A percentile compares a stretch with the other conserved stretches of the same genome.
Conservation (phyloP, 2,329 filamentous ascomycete genomes). For the Trichoderma guizhouense region DNA sequence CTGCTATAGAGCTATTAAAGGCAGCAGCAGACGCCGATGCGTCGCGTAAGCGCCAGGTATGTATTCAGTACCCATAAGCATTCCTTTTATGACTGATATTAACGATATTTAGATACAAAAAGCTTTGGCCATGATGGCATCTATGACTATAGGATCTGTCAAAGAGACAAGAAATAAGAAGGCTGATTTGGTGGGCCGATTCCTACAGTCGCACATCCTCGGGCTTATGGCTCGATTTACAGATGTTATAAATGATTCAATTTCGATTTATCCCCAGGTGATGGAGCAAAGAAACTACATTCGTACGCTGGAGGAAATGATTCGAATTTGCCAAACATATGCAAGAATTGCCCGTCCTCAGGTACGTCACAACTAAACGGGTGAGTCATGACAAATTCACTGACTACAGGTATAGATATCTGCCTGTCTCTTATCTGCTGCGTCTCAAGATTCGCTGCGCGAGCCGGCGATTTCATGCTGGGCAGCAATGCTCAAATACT, state of each 20-base stretch:
- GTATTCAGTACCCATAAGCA: conserved; percentile 25
- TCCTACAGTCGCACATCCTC: conserved; percentile 79
- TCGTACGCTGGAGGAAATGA: conserved; percentile 82
- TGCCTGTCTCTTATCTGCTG: conserved; percentile 83
- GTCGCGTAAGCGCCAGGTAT: conserved; percentile 55
- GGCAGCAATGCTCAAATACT: conserved; percentile 69
- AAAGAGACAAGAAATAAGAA: conserved; percentile 47
- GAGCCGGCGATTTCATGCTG: conserved; percentile 79
- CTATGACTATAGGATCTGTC: conserved; percentile 38
- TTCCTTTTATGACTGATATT: conserved; percentile 21
- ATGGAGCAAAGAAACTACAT: conserved; percentile 75
- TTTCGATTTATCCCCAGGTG: conserved; percentile 50
- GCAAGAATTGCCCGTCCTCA: conserved; percentile 81
- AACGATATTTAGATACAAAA: conserved; percentile 41
- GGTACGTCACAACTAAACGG: conserved; percentile 43
- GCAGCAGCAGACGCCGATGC: conserved; percentile 66
- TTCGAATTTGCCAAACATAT: conserved; percentile 68
- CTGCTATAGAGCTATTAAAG: conserved; percentile 80
- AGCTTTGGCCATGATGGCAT: conserved; percentile 47
- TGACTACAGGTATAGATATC: conserved; percentile 59
- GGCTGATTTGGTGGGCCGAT: conserved; percentile 62
- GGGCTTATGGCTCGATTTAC: conserved; percentile 83
- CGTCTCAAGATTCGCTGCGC: conserved; percentile 71
- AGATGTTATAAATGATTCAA: conserved; percentile 69
- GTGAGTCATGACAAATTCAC: background rate